phyloP scores from a whole-genome alignment of 2,329 filamentous ascomycete genomes.

The Scedosporium minutisporum region DNA sequence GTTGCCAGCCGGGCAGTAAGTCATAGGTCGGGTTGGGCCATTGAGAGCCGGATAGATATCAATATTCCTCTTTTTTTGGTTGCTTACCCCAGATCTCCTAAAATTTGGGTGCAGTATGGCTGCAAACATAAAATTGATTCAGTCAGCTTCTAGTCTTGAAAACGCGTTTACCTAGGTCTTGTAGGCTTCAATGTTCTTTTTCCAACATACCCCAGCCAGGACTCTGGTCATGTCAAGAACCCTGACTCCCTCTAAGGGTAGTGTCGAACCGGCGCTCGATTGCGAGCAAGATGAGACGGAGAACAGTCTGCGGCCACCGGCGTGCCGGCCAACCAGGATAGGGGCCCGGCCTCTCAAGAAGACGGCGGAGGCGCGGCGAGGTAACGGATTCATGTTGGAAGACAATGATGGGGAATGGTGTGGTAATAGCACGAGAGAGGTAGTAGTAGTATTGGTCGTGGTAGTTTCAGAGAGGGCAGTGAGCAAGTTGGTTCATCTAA shows the following conservation, averaged over 20 bases:
- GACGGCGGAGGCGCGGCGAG: neutral
- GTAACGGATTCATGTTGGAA: neutral
- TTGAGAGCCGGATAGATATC: too few relatives aligned
- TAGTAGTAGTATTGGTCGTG: too few relatives aligned
- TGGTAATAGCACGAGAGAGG: neutral
- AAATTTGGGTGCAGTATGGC: constrained; percentile 95
- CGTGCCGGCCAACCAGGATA: neutral
- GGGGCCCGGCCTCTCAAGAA: neutral
- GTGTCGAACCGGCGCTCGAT: constrained; percentile 7
- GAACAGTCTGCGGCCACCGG: neutral
- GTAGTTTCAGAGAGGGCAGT: too few relatives aligned
- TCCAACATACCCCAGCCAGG: constrained; percentile 68
- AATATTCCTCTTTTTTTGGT: neutral
- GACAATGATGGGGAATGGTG: neutral
- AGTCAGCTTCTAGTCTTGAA: constrained; percentile 9
- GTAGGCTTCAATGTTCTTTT: neutral
- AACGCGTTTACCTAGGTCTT: neutral
- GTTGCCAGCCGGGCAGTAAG: neutral
- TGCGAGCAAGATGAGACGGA: neutral
- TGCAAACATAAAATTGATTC: constrained; percentile 25
- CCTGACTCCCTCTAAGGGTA: constrained; percentile 74
- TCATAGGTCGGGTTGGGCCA: neutral
- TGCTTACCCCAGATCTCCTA: constrained; percentile 85
- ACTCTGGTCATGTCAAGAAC: constrained; percentile 97
- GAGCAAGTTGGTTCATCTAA: too few relatives aligned